phyloP scores from a whole-genome alignment of 1,284 basidiomycete genomes.

The Ganoderma leucocontextum region DNA sequence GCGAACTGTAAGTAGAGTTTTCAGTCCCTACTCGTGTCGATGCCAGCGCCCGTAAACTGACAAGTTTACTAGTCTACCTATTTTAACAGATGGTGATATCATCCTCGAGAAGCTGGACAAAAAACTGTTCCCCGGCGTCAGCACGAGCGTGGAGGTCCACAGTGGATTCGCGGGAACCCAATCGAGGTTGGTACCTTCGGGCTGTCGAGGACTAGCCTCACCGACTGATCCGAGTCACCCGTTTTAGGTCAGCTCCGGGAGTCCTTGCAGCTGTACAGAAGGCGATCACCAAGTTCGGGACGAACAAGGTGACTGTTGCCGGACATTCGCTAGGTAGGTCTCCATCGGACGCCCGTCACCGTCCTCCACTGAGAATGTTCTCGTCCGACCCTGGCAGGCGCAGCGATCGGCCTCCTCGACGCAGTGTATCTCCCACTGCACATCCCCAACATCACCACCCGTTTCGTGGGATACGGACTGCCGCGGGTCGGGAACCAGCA shows the following conservation, averaged over 20 bases:
- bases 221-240: background rate
- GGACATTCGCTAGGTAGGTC: conserved; percentile 51
- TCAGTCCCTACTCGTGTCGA: background rate
- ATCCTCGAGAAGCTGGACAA: conserved; percentile 37
- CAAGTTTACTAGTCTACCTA: conserved; percentile 46
- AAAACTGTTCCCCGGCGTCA: conserved; percentile 63
- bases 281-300: conserved; percentile 39
- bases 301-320: conserved; percentile 45
- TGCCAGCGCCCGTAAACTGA: background rate
- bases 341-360: conserved; percentile 31
- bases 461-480: conserved; percentile 56
- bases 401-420: conserved; percentile 56
- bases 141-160: conserved; percentile 57
- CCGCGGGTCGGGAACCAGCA: conserved; percentile 70
- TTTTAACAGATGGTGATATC: conserved; percentile 45
- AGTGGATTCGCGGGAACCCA: conserved; percentile 64
- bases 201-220: background rate
- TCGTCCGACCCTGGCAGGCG: conserved; percentile 39
- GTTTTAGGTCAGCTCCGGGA: conserved; percentile 41
- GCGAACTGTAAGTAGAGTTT: conserved; percentile 49
- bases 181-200: conserved; percentile 49
- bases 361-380: too few relatives aligned
- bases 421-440: conserved; percentile 55
- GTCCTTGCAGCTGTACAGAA: conserved; percentile 48
- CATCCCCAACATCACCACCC: conserved; percentile 48